A percentile compares a stretch with the other conserved stretches of the same genome.
phyloP scores from a whole-genome alignment of 306 rosid species.

The Chamaecrista fasciculata region DNA sequence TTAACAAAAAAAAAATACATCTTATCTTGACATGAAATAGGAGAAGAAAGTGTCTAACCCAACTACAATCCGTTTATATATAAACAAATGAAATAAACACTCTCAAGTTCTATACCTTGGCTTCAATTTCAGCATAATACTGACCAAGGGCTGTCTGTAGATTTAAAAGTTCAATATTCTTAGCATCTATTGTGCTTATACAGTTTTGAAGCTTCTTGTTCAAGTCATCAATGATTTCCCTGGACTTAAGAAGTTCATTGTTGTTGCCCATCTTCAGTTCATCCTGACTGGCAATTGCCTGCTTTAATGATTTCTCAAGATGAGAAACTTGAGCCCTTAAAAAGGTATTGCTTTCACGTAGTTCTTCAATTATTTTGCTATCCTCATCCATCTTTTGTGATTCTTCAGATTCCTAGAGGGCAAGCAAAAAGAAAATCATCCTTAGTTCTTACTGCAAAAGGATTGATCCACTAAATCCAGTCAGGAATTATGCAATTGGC shows the following conservation, averaged over 20 bases:
- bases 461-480: slow-evolving; percentile 2
- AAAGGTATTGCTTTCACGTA: slow-evolving; percentile 60
- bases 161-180: slow-evolving; percentile 79
- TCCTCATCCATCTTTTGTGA: slow-evolving; percentile 98
- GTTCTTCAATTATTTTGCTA: slow-evolving; percentile 78
- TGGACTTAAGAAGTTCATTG: slow-evolving; percentile 62
- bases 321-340: slow-evolving; percentile 57
- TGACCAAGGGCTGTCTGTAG: slow-evolving; percentile 98
- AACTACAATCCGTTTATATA: not conserved
- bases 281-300: slow-evolving; percentile 67
- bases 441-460: slow-evolving; percentile 2
- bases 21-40: not conserved
- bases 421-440: slow-evolving; percentile 22
- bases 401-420: slow-evolving; percentile 81
- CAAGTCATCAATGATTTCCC: slow-evolving; percentile 70
- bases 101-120: slow-evolving; percentile 58
- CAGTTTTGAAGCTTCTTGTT: slow-evolving; percentile 68
- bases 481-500: not conserved
- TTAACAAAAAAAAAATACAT: not conserved
- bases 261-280: slow-evolving; percentile 51
- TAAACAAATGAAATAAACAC: slow-evolving; percentile 1
- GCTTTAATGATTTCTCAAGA: slow-evolving; percentile 77
- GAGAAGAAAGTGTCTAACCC: not conserved
- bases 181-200: slow-evolving; percentile 70
- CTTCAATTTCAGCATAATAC: slow-evolving; percentile 98